Evolutionary conservation across 345 rosid genomes (phyloP), one percentile per base, ranked within the genome.

Genomic region (Mangifera indica): DNA sequence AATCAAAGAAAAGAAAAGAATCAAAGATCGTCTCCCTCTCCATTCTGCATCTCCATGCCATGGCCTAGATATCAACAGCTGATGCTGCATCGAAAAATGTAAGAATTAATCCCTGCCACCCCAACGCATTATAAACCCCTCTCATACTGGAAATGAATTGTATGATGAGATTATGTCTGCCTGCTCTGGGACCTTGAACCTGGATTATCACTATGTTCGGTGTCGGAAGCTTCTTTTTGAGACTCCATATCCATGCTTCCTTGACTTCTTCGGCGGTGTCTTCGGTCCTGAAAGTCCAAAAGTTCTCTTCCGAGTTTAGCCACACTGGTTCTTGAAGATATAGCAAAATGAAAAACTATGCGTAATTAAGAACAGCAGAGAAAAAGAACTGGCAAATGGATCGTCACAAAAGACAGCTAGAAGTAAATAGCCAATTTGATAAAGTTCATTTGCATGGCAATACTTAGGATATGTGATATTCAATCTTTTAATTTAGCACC

Each of bases 241-340:
- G 87, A 84, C n/a, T 89, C 91, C 20, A 86, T 76, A 60, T 94
- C 98, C 82, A 83, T 75, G 78, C 92, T 89, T 21, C 91, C 97
- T 1, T 80, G 85, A 0, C 83, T 85, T 82, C 91, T 81, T 53
- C 88, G 74, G 59, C 84, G 95, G 59, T 84, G 95, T 75, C 99
- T 89, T 25, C 97, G 85, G 42, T 92, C 93, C 99, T 94, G 87
- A 64, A 72, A 75, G 42, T 18, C 25, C 34, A 56, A 17, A 76
- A 60, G 21, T 67, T 65, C 4, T 18, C 34, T 45, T 18, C 11
- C 11, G 11, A 70, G 61, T 0, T 37, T 37, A 37, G 42, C 42
- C 42, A 42, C 57, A 25, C 34, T 66, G 10, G 13, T 7, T 20
- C 21, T 53, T n/a, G 26, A 67, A n/a, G 60, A 32, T 26, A 26